These are phyloP conservation scores for Salmacisia buchloeana DNA, from an alignment of 1,284 basidiomycete genomes.

Conservation along the genomic window DNA sequence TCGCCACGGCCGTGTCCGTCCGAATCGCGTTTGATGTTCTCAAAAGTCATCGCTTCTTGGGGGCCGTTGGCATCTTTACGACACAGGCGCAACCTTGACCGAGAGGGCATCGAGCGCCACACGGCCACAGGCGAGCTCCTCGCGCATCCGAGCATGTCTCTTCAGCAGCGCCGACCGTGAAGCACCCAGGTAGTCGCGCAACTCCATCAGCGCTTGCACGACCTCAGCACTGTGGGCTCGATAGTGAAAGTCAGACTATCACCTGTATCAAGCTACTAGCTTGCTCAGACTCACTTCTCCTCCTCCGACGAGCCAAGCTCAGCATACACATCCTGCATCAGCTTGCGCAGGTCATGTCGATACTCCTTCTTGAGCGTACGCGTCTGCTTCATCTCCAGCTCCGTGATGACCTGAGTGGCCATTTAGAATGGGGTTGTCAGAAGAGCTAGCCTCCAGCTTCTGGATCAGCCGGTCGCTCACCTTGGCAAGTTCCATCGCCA, in stretches of 20 bases:
- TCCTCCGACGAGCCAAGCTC: neutral
- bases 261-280: neutral
- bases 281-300: neutral
- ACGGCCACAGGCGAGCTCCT: neutral
- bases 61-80: no score
- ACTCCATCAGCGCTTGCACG: neutral
- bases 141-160: neutral
- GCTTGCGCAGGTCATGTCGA: neutral
- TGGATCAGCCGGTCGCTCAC: neutral
- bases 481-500: neutral
- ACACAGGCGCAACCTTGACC: no score
- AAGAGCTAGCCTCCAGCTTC: neutral
- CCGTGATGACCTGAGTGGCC: neutral
- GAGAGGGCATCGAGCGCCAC: neutral
- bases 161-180: neutral
- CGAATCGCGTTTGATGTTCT: no score
- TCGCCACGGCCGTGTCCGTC: neutral
- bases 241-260: neutral
- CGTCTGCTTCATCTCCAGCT: neutral
- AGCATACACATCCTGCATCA: neutral
- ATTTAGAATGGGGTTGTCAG: neutral
- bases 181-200: neutral
- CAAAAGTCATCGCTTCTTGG: no score
- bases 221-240: neutral
- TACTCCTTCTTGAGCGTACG: neutral